A percentile compares a stretch with the other conserved stretches of the same genome.
phyloP scores from a whole-genome alignment of 2,329 filamentous ascomycete species.

The Lachnellula cervina region DNA sequence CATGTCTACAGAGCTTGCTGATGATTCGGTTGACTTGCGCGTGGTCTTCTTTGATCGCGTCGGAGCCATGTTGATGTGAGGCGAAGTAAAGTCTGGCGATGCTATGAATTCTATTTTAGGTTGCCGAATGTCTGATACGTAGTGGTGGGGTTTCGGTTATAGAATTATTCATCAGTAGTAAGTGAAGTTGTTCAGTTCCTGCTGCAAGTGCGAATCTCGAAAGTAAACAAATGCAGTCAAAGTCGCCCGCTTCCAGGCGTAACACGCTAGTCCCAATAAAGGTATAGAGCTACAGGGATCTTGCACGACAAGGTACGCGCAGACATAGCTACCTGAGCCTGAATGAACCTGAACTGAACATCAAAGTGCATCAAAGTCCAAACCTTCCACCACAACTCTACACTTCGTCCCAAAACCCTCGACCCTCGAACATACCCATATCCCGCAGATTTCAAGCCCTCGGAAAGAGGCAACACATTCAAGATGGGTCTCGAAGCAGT shows the following conservation, averaged over 20 bases:
- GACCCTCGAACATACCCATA: neutral
- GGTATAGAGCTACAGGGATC: slow-evolving; percentile 20
- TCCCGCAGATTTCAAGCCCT: neutral
- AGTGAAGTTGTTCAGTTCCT: slow-evolving; percentile 3
- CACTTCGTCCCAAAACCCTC: neutral
- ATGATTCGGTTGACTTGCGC: slow-evolving; percentile 39
- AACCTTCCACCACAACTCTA: neutral
- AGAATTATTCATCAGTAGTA: neutral
- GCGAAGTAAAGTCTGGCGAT: neutral
- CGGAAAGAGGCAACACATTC: slow-evolving; percentile 36
- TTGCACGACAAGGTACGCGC: slow-evolving; percentile 22
- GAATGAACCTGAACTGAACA: too few species aligned
- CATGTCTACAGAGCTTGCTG: slow-evolving; percentile 22
- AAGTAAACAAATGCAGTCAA: slow-evolving; percentile 38
- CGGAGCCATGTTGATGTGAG: slow-evolving; percentile 39
- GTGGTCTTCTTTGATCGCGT: slow-evolving; percentile 38
- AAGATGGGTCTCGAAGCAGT: slow-evolving; percentile 98
- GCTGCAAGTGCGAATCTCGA: slow-evolving; percentile 9
- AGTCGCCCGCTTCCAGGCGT: slow-evolving; percentile 16
- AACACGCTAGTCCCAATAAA: slow-evolving; percentile 14
- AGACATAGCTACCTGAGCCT: slow-evolving; percentile 23
- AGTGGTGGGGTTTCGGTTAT: neutral
- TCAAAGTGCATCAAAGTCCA: slow-evolving; percentile 6
- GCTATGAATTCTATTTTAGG: neutral
- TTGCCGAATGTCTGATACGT: too few species aligned